Evolutionary conservation across 2,329 filamentous ascomycete species (phyloP), one percentile per base, ranked within the genome.

Genomic region (Monosporascus sp.): DNA sequence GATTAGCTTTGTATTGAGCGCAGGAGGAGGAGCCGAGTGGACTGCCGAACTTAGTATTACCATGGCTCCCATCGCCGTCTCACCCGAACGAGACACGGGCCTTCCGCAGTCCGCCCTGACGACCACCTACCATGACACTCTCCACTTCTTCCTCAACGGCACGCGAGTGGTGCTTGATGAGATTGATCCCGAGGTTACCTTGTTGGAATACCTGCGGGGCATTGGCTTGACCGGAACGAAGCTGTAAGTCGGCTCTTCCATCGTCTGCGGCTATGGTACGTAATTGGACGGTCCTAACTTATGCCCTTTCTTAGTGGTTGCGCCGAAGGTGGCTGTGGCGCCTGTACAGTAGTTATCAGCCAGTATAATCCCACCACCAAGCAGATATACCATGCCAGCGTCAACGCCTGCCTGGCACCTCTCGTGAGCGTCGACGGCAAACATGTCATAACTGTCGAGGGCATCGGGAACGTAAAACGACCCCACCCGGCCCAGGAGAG

Each of bases 401-500:
- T 97, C 55, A 99, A 99, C 69, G 94, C 94, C 43, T 99, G 94
- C 69, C 78, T 99, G 50, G 93, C 94, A 11, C 94, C 94, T 7
- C 79, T 99, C 47, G 89, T 91, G 60, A 96, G 91, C 64, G 82
- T 97, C 44, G 94, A 97, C 69, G 94, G 94, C 45, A 99, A 99
- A 70, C 94, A 99, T 80, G 90, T 97, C 65, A 92, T 99, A 67
- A 99, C 94, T 3, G 87, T 99, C 41, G 94, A 99, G 72, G 94
- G 94, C 7, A 97, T 99, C 64, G 94, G 94, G 11, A 89, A 88
- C 68, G 86, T 89, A 27, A 87, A 94, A 69, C 83, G 80, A 43
- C 94, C 94, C 5, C 94, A 99, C 74, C 89, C 93, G 2, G 78
- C 87, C 3, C 94, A 97, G 69, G 91, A 97, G 74, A 82, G 94